These are phyloP conservation scores for Pulveroboletus sp. DNA, from an alignment of 768 basidiomycete genomes.

Conservation along the genomic window DNA sequence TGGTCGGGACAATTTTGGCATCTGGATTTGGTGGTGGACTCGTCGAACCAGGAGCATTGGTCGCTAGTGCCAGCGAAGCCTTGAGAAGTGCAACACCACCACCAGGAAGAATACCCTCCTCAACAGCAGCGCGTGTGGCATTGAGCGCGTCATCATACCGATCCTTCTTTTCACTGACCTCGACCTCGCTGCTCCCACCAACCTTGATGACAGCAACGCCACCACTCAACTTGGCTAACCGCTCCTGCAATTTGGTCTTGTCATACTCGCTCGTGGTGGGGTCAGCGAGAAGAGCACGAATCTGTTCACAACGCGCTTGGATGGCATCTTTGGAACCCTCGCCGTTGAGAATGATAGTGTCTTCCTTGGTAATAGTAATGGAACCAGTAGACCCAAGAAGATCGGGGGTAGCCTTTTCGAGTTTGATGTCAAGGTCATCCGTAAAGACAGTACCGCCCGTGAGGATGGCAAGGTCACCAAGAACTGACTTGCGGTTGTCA, in stretches of 20 bases:
- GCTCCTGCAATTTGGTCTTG: constrained; percentile 91
- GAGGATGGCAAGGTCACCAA: constrained; percentile 94
- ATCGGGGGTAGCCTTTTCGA: constrained; percentile 67
- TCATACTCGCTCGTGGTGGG: constrained; percentile 89
- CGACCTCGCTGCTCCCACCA: constrained; percentile 89
- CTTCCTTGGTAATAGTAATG: constrained; percentile 95
- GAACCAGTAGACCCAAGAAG: constrained; percentile 2
- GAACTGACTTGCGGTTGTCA: constrained; percentile 97
- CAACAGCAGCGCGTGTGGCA: constrained; percentile 96
- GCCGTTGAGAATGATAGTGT: constrained; percentile 94
- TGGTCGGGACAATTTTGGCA: constrained; percentile 65
- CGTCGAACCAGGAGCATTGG: constrained; percentile 43
- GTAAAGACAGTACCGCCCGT: constrained; percentile 98
- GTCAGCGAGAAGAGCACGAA: constrained; percentile 79
- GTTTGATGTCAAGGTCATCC: constrained; percentile 94
- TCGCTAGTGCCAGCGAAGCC: constrained; percentile 66
- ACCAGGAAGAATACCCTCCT: constrained; percentile 97
- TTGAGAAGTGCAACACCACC: constrained; percentile 93
- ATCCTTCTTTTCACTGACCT: constrained; percentile 99
- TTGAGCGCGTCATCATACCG: constrained; percentile 95
- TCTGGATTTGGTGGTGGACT: constrained; percentile 47
- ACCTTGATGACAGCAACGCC: constrained; percentile 99
- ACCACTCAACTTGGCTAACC: constrained; percentile 91
- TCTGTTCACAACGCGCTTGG: constrained; percentile 92
- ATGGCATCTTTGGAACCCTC: constrained; percentile 88